These are phyloP conservation scores for Fusarium virguliforme DNA, from an alignment of 2,329 filamentous ascomycete species.

Conservation along the genomic window DNA sequence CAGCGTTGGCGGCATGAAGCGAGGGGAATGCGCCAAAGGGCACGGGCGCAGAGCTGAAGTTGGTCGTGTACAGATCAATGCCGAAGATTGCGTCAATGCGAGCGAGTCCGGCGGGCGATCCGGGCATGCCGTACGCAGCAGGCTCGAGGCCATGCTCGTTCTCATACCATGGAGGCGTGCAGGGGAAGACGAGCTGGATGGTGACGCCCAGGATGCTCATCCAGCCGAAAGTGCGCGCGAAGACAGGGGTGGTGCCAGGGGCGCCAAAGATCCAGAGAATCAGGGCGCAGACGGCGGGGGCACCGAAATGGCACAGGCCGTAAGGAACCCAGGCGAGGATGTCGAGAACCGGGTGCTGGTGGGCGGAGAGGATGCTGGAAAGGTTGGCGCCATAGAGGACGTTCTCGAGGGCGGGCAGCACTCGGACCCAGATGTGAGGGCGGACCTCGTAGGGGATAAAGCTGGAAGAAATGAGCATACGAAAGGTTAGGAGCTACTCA, in stretches of 20 bases:
- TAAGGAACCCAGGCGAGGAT: constrained; percentile 95
- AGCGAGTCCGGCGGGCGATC: constrained; percentile 89
- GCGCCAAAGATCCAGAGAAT: constrained; percentile 92
- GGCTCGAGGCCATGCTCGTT: constrained; percentile 91
- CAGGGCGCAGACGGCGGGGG: constrained; percentile 82
- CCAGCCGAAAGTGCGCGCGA: constrained; percentile 90
- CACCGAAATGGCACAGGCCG: constrained; percentile 90
- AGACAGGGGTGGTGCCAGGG: constrained; percentile 87
- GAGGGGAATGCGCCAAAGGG: constrained; percentile 97
- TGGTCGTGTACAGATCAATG: constrained; percentile 92
- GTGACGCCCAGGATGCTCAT: constrained; percentile 91
- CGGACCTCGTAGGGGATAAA: constrained; percentile 92
- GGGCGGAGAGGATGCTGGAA: constrained; percentile 93
- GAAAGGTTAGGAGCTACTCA: neutral
- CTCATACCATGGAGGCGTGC: constrained; percentile 97
- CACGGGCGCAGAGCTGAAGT: constrained; percentile 89
- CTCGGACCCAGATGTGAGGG: constrained; percentile 95
- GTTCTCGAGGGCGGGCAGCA: constrained; percentile 94
- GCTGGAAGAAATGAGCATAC: constrained; percentile 62
- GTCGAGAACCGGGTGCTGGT: constrained; percentile 87
- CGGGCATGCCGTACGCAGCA: constrained; percentile 91
- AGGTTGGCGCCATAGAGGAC: constrained; percentile 96
- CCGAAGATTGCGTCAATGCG: constrained; percentile 93
- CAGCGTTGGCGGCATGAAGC: constrained; percentile 90
- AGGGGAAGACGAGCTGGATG: constrained; percentile 92